Percentiles rank a stretch among this genome's conserved stretches.
These are phyloP conservation scores for Coniochaeta sp. DNA, from an alignment of 2,329 filamentous ascomycete genomes.

Conservation along the genomic window DNA sequence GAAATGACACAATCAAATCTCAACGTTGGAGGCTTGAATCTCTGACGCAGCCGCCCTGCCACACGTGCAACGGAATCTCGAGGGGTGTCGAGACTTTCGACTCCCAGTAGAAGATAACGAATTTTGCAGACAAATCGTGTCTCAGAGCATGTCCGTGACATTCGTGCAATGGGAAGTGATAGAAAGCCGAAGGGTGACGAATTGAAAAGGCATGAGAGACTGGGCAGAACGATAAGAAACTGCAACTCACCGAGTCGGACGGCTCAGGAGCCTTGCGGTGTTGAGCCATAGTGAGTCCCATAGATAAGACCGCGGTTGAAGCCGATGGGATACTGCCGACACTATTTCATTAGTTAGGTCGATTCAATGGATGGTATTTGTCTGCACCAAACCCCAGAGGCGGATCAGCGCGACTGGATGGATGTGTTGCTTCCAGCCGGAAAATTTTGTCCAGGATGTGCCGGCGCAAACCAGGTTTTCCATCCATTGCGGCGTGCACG, in stretches of 20 bases:
- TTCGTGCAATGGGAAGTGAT: constrained; percentile 6
- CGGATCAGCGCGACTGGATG: constrained; percentile 7
- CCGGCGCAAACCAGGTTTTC: constrained; percentile 12
- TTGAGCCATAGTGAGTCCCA: constrained; percentile 39
- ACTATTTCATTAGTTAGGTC: background rate
- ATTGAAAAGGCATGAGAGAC: background rate
- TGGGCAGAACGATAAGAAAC: constrained; percentile 10
- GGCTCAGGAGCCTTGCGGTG: constrained; percentile 35
- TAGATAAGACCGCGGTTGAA: constrained; percentile 12
- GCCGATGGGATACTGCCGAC: background rate
- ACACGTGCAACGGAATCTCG: background rate
- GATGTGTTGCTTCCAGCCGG: background rate
- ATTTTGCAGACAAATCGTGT: background rate
- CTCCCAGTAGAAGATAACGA: background rate
- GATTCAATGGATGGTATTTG: background rate
- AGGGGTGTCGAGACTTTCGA: background rate
- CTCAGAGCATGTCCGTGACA: background rate
- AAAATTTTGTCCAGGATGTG: constrained; percentile 10
- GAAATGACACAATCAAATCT: background rate
- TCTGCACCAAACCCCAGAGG: constrained; percentile 3
- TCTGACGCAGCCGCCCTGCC: background rate
- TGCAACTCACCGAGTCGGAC: constrained; percentile 31
- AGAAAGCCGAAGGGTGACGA: background rate
- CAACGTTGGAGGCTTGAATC: background rate
- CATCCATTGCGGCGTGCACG: background rate